phyloP scores from a whole-genome alignment of 2,329 filamentous ascomycete species.

The Cladosporium sp. region DNA sequence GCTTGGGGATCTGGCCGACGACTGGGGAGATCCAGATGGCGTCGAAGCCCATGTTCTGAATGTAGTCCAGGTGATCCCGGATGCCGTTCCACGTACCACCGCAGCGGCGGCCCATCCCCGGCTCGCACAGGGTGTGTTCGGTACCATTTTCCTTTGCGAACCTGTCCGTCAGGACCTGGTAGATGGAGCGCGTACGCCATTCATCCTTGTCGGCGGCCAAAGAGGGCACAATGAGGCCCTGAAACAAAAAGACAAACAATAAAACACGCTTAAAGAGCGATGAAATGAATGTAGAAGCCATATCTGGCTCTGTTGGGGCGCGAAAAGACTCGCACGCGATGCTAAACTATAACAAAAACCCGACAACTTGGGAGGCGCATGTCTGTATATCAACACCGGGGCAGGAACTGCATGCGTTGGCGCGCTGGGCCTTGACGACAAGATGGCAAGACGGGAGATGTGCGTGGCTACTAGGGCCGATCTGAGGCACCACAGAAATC shows the following conservation, averaged over 20 bases:
- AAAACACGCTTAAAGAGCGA: slow-evolving; percentile 1
- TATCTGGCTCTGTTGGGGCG: not conserved
- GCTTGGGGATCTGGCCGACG: slow-evolving; percentile 38
- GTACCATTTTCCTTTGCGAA: slow-evolving; percentile 28
- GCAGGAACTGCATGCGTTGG: not conserved
- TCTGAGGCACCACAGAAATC: slow-evolving; percentile 6
- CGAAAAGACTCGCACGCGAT: slow-evolving; percentile 1
- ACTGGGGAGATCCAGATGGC: slow-evolving; percentile 49
- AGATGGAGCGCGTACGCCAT: slow-evolving; percentile 37
- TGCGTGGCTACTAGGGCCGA: slow-evolving; percentile 9
- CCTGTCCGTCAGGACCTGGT: slow-evolving; percentile 39
- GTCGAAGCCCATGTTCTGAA: slow-evolving; percentile 40
- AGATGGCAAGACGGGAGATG: slow-evolving; percentile 6
- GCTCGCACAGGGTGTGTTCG: slow-evolving; percentile 24
- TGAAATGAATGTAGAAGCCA: slow-evolving; percentile 7
- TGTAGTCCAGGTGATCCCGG: slow-evolving; percentile 40
- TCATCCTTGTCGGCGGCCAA: slow-evolving; percentile 30
- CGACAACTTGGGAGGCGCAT: not conserved
- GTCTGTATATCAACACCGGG: slow-evolving; percentile 2
- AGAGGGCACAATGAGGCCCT: slow-evolving; percentile 6
- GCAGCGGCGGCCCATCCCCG: slow-evolving; percentile 29
- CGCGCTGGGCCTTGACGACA: not conserved
- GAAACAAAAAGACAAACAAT: slow-evolving; percentile 4
- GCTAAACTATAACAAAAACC: not conserved
- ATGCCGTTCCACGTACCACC: slow-evolving; percentile 42